Evolutionary conservation across 2,329 filamentous ascomycete genomes (phyloP), one percentile per base, ranked within the genome.

Genomic region (Gnomoniopsis smithogilvyi): DNA sequence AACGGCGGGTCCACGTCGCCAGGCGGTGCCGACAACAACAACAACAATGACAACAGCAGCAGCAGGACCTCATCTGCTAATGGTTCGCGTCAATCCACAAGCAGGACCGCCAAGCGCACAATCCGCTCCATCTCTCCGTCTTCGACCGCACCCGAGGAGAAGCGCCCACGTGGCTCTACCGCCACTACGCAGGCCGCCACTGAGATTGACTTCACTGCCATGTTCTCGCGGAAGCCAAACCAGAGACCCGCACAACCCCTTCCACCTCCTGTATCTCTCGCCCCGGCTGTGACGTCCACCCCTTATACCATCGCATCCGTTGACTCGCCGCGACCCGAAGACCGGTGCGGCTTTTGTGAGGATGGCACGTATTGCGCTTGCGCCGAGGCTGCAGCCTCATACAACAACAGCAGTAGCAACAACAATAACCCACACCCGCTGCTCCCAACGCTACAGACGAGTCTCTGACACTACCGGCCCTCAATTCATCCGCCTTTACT

Each of bases 301-400:
- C 76, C 19, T 68, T 75, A 62, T 24, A 48, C 56, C 2, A 50
- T 62, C 22, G 46, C 57, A 7, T 51, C 57, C 3, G 57, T 51
- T 6, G 60, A 59, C 17, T 62, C 60, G 10, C 60, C 60, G n/a
- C 56, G 58, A 22, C 63, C 82, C 6, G 81, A 84, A 62, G 90
- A 94, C 66, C 82, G 84, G 21, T 95, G 91, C 70, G 91, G 91
- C 7, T 95, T 95, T 74, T 95, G 91, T 73, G 85, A 88, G 62
- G 89, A 93, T 61, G 90, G 89, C 4, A 92, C 88, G 0, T 91
- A 91, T 66, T 95, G 91, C 68, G 86, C 92, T 64, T 95, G 91
- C 72, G 90, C 90, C 24, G 90, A 93, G 43, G 57, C 62, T 6
- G 72, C 70, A 11, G 65, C 68, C 19, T 68, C 70, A 60, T 62